phyloP scores from a whole-genome alignment of 495 filamentous ascomycete species.

The Podospora pseudoanserina region DNA sequence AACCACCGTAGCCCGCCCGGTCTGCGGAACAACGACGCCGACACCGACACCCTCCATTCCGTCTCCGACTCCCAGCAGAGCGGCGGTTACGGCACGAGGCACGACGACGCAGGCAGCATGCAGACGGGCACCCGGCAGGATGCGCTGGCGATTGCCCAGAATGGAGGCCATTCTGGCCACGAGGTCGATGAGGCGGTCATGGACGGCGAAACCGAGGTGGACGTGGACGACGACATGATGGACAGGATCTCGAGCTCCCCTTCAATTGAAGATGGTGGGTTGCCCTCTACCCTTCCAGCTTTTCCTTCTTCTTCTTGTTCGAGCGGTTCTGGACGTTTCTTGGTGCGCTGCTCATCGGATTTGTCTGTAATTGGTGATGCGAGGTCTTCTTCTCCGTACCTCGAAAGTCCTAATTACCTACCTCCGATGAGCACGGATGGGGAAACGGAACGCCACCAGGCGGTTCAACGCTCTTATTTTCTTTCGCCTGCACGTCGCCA shows the following conservation, averaged over 20 bases:
- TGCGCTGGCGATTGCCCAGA: conserved; percentile 52
- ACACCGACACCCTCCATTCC: conserved; percentile 27
- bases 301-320: conserved; percentile 29
- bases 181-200: conserved; percentile 67
- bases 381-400: conserved; percentile 55
- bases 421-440: conserved; percentile 34
- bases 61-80: conserved; percentile 12
- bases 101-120: conserved; percentile 34
- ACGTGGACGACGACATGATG: conserved; percentile 86
- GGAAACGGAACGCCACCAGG: conserved; percentile 34
- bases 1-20: conserved; percentile 50
- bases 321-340: not conserved
- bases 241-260: conserved; percentile 97
- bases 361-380: conserved; percentile 28
- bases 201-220: conserved; percentile 63
- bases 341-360: conserved; percentile 26
- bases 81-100: not conserved
- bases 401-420: conserved; percentile 46
- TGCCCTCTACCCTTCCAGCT: conserved; percentile 28
- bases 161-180: conserved; percentile 48
- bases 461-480: conserved; percentile 20
- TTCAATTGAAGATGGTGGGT: conserved; percentile 98
- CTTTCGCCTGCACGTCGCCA: conserved; percentile 36
- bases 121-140: conserved; percentile 43
- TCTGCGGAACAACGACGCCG: conserved; percentile 49